Evolutionary conservation across 2,329 filamentous ascomycete genomes (phyloP), one percentile per base, ranked within the genome.

Genomic region (Fusarium pininemorale): DNA sequence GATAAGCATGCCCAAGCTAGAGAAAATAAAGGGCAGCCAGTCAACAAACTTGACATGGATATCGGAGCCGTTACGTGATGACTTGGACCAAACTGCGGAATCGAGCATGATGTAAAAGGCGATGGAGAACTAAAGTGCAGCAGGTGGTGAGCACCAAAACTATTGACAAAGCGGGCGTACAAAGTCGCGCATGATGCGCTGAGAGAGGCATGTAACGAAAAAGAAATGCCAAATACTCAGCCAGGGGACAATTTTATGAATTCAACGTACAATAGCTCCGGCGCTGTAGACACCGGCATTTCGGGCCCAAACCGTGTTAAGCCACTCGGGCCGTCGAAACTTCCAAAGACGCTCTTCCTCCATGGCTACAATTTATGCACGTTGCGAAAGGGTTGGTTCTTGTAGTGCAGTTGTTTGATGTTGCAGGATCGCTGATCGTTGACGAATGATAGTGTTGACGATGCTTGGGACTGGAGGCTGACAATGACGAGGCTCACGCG

Each of bases 31-130:
- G 58, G 90, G 90, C 73, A 92, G 87, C 90, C 90, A 92, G 87
- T 92, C 90, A 82, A 91, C 86, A 78, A 92, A 93, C 75, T 85
- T 90, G 78, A 93, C 85, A 83, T 92, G 90, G 42, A 85, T 77
- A 80, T 87, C 83, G 63, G 89, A 90, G 68, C 85, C 87, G 84
- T 92, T 92, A 73, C 83, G 84, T 69, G 84, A 63, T 18, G 88
- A 90, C 78, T 90, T 89, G 76, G 90, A 92, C 89, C 90, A 92
- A 56, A 92, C 89, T 71, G 90, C 89, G 10, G 89, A 87, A 81
- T 92, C 90, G 82, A 92, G 89, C 83, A 92, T 88, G 79, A 90
- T 85, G 85, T 91, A 92, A 83, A 92, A 92, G 70, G 90, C 90
- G 80, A 92, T 84, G 54, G 90, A 91, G 86, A 91, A 92, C 90